Conservation (phyloP, 306 rosid genomes). For the Vigna mungo region DNA sequence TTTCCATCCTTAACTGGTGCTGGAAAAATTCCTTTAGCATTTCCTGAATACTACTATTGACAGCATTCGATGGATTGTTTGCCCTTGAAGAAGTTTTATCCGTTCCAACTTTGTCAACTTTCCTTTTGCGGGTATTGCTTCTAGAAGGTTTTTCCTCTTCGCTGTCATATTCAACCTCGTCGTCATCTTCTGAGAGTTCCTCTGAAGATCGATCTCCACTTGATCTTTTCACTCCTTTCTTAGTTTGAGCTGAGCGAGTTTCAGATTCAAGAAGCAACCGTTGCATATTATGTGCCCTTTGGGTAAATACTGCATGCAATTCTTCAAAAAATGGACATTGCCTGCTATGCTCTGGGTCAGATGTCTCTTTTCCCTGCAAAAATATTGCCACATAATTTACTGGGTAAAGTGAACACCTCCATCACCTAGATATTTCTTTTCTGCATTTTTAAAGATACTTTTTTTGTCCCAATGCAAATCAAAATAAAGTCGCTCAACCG, state of each 20-base stretch:
- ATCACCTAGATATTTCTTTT: constrained; percentile 12
- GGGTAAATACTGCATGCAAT: constrained; percentile 72
- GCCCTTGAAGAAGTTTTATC: constrained; percentile 63
- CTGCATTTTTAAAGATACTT: not conserved
- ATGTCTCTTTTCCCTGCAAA: constrained; percentile 87
- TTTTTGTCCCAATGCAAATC: not conserved
- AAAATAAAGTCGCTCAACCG: not conserved
- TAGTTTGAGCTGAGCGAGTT: constrained; percentile 56
- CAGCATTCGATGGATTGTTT: constrained; percentile 38
- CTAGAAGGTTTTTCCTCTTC: constrained; percentile 65
- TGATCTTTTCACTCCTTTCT: constrained; percentile 62
- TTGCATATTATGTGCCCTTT: constrained; percentile 77
- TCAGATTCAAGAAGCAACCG: constrained; percentile 72
- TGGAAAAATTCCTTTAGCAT: constrained; percentile 74
- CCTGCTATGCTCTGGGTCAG: constrained; percentile 74
- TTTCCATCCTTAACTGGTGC: constrained; percentile 82
- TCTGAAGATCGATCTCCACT: constrained; percentile 66
- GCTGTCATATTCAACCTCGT: constrained; percentile 58
- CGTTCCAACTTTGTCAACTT: constrained; percentile 57
- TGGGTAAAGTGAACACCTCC: not conserved
- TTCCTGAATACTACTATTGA: constrained; percentile 51
- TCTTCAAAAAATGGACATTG: constrained; percentile 90
- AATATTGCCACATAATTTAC: constrained; percentile 13
- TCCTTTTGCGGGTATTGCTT: constrained; percentile 69
- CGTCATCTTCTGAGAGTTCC: constrained; percentile 71